Percentiles rank a stretch among this genome's conserved stretches.
These are phyloP conservation scores for Sarocladium strictum DNA, from an alignment of 2,329 filamentous ascomycete genomes.

Conservation along the genomic window DNA sequence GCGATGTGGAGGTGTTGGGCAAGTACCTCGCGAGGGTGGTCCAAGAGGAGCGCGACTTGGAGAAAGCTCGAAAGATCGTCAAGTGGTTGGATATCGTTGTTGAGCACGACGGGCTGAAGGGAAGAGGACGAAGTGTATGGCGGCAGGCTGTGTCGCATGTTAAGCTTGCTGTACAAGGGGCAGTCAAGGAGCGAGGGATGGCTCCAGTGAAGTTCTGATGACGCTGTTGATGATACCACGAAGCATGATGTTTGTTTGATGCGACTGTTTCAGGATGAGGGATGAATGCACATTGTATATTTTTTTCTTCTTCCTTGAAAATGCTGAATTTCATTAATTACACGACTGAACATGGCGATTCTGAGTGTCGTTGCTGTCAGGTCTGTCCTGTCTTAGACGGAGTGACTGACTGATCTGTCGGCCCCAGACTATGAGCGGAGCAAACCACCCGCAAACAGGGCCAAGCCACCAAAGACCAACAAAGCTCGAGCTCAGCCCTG, in stretches of 20 bases:
- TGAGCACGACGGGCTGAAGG: constrained; percentile 36
- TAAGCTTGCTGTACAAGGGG: constrained; percentile 46
- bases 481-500: not conserved
- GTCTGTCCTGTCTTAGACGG: not conserved
- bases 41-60: constrained; percentile 68
- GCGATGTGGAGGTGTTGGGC: constrained; percentile 70
- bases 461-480: not conserved
- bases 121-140: constrained; percentile 40
- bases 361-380: not conserved
- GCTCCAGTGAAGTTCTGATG: constrained; percentile 44
- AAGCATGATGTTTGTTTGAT: not conserved
- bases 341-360: too few species aligned
- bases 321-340: not conserved
- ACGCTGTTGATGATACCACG: constrained; percentile 8
- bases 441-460: not conserved
- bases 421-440: not conserved
- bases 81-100: constrained; percentile 60
- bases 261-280: not conserved
- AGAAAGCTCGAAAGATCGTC: constrained; percentile 64
- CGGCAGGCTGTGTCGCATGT: constrained; percentile 34
- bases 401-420: too few species aligned
- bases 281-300: not conserved
- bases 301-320: not conserved
- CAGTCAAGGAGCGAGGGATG: constrained; percentile 50
- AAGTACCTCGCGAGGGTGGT: constrained; percentile 70